Evolutionary conservation across 208 protist genomes (phyloP).

Genomic region (Trypanosoma conorhini): DNA sequence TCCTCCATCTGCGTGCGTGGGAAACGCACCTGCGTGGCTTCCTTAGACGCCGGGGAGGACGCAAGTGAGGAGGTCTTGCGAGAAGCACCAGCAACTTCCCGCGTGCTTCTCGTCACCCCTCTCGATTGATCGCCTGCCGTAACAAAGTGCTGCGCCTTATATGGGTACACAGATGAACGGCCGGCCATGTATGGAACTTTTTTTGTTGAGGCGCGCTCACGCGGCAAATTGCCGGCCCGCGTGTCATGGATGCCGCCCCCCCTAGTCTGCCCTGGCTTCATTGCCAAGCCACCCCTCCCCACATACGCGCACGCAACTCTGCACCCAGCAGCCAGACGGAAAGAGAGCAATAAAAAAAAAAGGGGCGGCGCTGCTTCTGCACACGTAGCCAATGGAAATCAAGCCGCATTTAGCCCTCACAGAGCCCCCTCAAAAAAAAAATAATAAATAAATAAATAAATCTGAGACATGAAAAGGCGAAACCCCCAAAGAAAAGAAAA

Average conservation of each 20-base stretch:
- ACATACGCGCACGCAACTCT: conserved; percentile 14
- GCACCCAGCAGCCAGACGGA: not conserved
- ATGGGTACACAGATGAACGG: conserved; percentile 23
- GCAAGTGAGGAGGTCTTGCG: not conserved
- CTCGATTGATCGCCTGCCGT: not conserved
- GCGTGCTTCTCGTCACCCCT: not conserved
- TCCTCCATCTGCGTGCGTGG: not conserved
- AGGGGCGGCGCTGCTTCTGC: not conserved
- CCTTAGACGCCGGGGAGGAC: not conserved
- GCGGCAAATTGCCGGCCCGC: not conserved
- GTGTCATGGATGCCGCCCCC: not conserved
- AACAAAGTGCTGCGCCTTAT: conserved; percentile 18
- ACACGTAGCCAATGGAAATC: too few species aligned
- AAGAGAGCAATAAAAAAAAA: conserved; percentile 7
- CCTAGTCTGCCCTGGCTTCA: not conserved
- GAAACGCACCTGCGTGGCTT: not conserved
- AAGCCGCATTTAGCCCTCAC: too few species aligned
- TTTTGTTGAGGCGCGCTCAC: not conserved
- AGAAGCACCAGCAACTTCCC: not conserved
- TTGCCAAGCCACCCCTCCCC: not conserved
- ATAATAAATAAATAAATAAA: conserved; percentile 8
- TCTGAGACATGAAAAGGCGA: too few species aligned
- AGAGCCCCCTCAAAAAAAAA: conserved; percentile 9
- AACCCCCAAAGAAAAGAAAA: conserved; percentile 2
- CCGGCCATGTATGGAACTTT: not conserved